These are phyloP conservation scores for Ustilago shanxiensis DNA, from an alignment of 1,284 basidiomycete species.

Conservation along the genomic window DNA sequence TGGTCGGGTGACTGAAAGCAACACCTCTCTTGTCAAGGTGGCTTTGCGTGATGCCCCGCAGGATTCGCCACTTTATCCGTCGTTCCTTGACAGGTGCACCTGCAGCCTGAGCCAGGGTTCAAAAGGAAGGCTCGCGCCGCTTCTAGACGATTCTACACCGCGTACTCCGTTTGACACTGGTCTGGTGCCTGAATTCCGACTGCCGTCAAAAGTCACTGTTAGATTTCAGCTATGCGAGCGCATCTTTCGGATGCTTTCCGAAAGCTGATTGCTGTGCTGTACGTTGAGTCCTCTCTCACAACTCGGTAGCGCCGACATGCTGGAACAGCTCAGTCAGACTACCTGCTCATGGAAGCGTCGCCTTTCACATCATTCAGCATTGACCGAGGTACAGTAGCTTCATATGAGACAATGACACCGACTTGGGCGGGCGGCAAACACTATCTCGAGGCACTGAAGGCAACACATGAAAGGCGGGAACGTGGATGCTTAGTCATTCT, in stretches of 20 bases:
- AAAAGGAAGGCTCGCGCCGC: slow-evolving; percentile 17
- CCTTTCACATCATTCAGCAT: no score
- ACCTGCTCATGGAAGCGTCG: no score
- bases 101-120: neutral
- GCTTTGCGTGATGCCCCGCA: slow-evolving; percentile 1
- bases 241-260: no score
- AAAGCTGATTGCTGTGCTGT: neutral
- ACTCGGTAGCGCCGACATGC: no score
- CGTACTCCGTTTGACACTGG: neutral
- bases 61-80: neutral
- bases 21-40: neutral
- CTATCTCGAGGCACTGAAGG: no score
- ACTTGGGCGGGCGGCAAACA: no score
- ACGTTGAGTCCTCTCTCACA: no score
- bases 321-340: no score
- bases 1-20: neutral
- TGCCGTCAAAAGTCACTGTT: neutral
- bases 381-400: no score
- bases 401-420: no score
- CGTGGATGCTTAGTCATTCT: no score
- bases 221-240: neutral
- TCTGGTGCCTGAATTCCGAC: neutral
- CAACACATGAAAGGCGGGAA: no score
- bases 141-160: slow-evolving; percentile 37
- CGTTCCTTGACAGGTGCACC: slow-evolving; percentile 29